phyloP scores from a whole-genome alignment of 2,329 filamentous ascomycete genomes.

The Epichloe amarillans region DNA sequence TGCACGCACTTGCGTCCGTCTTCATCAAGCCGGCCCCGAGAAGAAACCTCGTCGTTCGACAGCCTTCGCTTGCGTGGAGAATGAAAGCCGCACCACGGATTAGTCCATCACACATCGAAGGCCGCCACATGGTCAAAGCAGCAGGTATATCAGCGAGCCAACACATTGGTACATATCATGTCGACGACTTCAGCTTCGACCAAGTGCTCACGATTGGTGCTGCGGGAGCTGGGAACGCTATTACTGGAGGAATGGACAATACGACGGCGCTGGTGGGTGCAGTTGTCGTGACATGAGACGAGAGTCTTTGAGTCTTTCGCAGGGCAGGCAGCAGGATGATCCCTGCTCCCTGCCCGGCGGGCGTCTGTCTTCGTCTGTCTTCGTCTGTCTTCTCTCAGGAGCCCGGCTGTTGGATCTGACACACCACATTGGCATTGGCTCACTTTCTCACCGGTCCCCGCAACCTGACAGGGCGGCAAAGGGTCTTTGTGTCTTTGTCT shows the following conservation, averaged over 20 bases:
- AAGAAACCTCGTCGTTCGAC: background rate
- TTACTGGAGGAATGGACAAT: background rate
- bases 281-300: background rate
- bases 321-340: background rate
- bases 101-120: background rate
- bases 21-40: background rate
- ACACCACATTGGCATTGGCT: conserved; percentile 6
- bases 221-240: background rate
- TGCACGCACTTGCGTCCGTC: background rate
- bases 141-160: background rate
- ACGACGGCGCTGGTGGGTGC: background rate
- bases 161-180: background rate
- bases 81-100: background rate
- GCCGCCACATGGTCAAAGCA: background rate
- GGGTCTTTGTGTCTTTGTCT: conserved; percentile 3
- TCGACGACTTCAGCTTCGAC: background rate
- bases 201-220: background rate
- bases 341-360: background rate
- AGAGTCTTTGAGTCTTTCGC: background rate
- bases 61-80: background rate
- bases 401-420: background rate
- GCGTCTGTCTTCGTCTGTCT: background rate
- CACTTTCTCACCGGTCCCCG: conserved; percentile 13
- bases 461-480: conserved; percentile 4
- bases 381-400: background rate